Evolutionary conservation across 306 rosid species (phyloP), one percentile per base, ranked within the genome.

Genomic region (Cotoneaster glaucophyllus): DNA sequence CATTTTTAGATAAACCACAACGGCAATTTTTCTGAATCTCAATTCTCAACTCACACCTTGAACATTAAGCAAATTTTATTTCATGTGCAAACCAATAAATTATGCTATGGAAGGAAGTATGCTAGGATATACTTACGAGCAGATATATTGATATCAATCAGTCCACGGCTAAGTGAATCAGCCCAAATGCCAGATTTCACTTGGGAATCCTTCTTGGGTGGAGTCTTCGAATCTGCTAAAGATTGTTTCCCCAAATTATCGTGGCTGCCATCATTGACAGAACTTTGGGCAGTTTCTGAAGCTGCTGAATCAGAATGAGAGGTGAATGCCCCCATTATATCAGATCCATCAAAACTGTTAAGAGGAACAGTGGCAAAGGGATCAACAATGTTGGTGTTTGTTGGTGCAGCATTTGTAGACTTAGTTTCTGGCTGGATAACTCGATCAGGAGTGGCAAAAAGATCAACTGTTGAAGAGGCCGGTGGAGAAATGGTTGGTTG

Each of bases 121-220:
- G 22, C 21, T 21, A 74, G 25, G 73, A 34, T 57, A 73, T 69
- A 84, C 98, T 90, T 90, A 96, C 99, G 90, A 69, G 93, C 98
- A 74, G 99, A 88, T 77, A 96, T 96, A 82, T 96, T 96, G 72
- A 96, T 98, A 88, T 96, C 99, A 74, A 96, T 96, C 78, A 96
- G 76, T 74, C 99, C 99, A 53, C 99, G 99, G 90, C 91, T 96
- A 24, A 96, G 90, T 52, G 99, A 90, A 87, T 96, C 99, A 2
- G 99, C 91, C 99, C 99, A 96, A 77, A 96, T 78, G 76, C 97
- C 98, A 64, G 99, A 96, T 67, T 96, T 96, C 85, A 96, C 94
- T 84, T 87, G 90, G 78, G 90, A 92, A 79, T 87, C 89, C 77
- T 83, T 92, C 82, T 87, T 92, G 74, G 87, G 69, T 54, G 85